A percentile compares a stretch with the other conserved stretches of the same genome.
These are phyloP conservation scores for Auriculariales sp. DNA, from an alignment of 768 basidiomycete genomes.

Conservation along the genomic window DNA sequence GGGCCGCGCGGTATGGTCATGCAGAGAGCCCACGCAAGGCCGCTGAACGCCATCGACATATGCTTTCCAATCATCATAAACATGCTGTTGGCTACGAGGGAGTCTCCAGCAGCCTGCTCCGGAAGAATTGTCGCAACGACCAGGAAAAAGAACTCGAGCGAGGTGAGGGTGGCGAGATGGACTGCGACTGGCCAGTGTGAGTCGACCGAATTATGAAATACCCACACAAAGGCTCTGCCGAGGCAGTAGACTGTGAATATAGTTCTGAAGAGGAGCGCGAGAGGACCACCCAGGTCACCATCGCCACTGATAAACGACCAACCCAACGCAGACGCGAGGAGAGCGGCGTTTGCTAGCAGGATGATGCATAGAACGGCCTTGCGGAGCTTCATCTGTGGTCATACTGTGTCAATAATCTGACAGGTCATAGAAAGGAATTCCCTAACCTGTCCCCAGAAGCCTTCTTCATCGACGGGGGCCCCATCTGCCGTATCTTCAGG, in stretches of 20 bases:
- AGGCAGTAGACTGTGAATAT: slow-evolving; percentile 47
- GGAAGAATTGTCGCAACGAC: slow-evolving; percentile 46
- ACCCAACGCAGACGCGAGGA: slow-evolving; percentile 42
- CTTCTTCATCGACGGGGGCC: slow-evolving; percentile 42
- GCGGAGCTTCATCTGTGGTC: slow-evolving; percentile 36
- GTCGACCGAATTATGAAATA: slow-evolving; percentile 27
- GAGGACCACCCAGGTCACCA: slow-evolving; percentile 13
- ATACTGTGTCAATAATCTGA: neutral
- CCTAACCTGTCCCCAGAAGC: slow-evolving; percentile 45
- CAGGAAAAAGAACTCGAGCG: slow-evolving; percentile 31
- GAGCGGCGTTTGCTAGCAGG: slow-evolving; percentile 29
- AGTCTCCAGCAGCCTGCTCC: neutral
- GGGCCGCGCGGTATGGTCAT: slow-evolving; percentile 57
- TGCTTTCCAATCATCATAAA: slow-evolving; percentile 11
- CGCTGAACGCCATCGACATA: slow-evolving; percentile 43
- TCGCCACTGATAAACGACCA: slow-evolving; percentile 27
- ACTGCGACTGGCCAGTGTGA: slow-evolving; percentile 31
- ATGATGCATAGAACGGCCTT: slow-evolving; percentile 38
- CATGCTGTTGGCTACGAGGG: slow-evolving; percentile 6
- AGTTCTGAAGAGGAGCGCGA: slow-evolving; percentile 29
- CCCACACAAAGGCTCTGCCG: slow-evolving; percentile 32
- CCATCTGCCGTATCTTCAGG: slow-evolving; percentile 58
- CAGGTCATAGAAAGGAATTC: neutral
- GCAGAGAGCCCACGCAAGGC: slow-evolving; percentile 32
- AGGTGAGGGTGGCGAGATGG: slow-evolving; percentile 46